Base-by-base conservation (phyloP, 2,329 filamentous ascomycete genomes). In the Aspergillus glaucus region DNA sequence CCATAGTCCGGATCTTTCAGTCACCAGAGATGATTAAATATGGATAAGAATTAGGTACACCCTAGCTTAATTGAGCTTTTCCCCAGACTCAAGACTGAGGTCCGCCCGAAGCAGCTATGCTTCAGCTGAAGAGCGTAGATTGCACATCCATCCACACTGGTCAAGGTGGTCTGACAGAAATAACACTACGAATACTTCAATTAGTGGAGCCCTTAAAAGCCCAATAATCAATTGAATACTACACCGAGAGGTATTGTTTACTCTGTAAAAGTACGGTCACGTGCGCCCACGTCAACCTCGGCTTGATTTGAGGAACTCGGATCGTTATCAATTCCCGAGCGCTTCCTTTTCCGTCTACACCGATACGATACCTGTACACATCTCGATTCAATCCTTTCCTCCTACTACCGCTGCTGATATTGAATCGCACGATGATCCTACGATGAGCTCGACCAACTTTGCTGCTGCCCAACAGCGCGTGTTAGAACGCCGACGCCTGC, bases 391-490 rank as follows among this genome's bases (percentile, higher is more conserved):
- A 66, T 44, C 26, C 26, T 28, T 30, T 26, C 24, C 26, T 30
- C 26, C 26, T 30, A 1, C 10, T 40, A 12, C 37, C 10, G 37
- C 10, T 40, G 37, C 8, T 22, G 10, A 21, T 14, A 12, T 26
- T 45, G 47, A 44, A 46, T 37, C 55, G 44, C 59, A 64, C 52
- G 45, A 71, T 70, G 69, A 60, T 65, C 43, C 52, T 55, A 67
- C 62, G 56, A 80, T 80, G 78, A 78, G 74, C 56, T 75, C 77
- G 48, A 74, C 79, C 64, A 87, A 87, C 71, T 96, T 96, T 73
- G 85, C 87, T 69, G 86, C 88, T 68, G 92, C 92, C 56, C 91
- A 96, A 75, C 80, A 87, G 73, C 88, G 91, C 67, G 84, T 96
- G 52, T 80, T 86, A 56, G 86, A 87, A 59, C 87, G 90, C 62